Evolutionary conservation across 2,329 filamentous ascomycete species (phyloP).

Genomic region (Xylaria sp.): DNA sequence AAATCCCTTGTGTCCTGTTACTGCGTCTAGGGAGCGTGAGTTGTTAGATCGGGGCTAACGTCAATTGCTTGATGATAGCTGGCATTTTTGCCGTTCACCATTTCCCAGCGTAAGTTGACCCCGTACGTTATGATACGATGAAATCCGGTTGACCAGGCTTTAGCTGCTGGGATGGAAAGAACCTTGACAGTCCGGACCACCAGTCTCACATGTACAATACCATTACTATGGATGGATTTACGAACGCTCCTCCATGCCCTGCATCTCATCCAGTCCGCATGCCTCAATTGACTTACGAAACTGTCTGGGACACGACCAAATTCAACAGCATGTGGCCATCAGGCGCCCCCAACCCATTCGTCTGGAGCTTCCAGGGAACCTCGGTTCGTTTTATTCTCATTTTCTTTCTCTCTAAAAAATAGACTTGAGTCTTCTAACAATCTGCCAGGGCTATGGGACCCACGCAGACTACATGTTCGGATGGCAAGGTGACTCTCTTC

Average conservation of each 20-base stretch:
- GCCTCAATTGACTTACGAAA: constrained; percentile 57
- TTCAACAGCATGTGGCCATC: constrained; percentile 55
- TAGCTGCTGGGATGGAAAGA: constrained; percentile 59
- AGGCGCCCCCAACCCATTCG: constrained; percentile 50
- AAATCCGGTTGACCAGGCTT: neutral
- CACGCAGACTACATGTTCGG: constrained; percentile 54
- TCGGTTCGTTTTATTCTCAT: neutral
- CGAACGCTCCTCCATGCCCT: constrained; percentile 45
- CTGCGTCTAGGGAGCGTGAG: neutral
- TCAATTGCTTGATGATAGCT: neutral
- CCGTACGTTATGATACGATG: neutral
- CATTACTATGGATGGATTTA: constrained; percentile 39
- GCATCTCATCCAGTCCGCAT: constrained; percentile 55
- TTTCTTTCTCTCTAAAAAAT: neutral
- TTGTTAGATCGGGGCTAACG: neutral
- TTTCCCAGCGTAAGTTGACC: constrained; percentile 52
- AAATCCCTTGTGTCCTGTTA: neutral
- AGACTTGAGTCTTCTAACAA: neutral
- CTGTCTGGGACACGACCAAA: constrained; percentile 58
- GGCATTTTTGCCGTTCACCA: constrained; percentile 57
- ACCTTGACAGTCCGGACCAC: constrained; percentile 52
- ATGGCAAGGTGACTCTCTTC: constrained; percentile 50
- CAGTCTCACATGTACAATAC: constrained; percentile 47
- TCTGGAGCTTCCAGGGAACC: constrained; percentile 49
- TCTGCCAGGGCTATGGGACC: constrained; percentile 48